These are phyloP conservation scores for Mycosphaerella arachidis DNA, from an alignment of 2,329 filamentous ascomycete genomes.

Conservation along the genomic window DNA sequence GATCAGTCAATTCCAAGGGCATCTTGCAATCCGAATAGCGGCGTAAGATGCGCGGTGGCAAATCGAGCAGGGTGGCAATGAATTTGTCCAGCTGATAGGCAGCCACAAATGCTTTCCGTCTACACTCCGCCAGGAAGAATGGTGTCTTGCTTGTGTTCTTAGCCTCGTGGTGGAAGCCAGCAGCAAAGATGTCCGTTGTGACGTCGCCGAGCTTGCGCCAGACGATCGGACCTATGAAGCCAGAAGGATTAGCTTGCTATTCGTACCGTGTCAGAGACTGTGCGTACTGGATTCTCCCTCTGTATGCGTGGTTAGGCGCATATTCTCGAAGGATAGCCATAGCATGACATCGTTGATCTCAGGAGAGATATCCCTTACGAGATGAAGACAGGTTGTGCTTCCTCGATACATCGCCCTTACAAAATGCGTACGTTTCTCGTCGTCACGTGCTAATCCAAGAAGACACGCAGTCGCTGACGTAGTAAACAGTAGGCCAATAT, in stretches of 20 bases:
- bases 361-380: conserved; percentile 11
- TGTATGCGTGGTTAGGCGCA: conserved; percentile 6
- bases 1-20: conserved; percentile 13
- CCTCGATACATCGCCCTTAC: conserved; percentile 9
- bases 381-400: conserved; percentile 8
- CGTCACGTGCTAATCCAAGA: conserved; percentile 4
- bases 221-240: conserved; percentile 7
- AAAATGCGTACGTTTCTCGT: conserved; percentile 9
- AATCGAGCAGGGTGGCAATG: conserved; percentile 16
- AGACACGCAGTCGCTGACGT: conserved; percentile 14
- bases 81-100: conserved; percentile 20
- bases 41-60: conserved; percentile 16
- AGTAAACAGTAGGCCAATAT: conserved; percentile 18
- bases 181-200: neutral
- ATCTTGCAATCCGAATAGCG: conserved; percentile 6
- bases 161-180: conserved; percentile 19
- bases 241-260: neutral
- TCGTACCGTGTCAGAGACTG: neutral
- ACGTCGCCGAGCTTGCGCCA: conserved; percentile 2
- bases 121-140: conserved; percentile 20
- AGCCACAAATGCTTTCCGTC: conserved; percentile 14
- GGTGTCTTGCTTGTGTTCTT: conserved; percentile 11
- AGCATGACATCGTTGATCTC: conserved; percentile 18
- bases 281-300: conserved; percentile 10
- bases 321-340: conserved; percentile 10